These are phyloP conservation scores for Thielaviopsis ethacetica DNA, from an alignment of 2,329 filamentous ascomycete species.

Conservation along the genomic window DNA sequence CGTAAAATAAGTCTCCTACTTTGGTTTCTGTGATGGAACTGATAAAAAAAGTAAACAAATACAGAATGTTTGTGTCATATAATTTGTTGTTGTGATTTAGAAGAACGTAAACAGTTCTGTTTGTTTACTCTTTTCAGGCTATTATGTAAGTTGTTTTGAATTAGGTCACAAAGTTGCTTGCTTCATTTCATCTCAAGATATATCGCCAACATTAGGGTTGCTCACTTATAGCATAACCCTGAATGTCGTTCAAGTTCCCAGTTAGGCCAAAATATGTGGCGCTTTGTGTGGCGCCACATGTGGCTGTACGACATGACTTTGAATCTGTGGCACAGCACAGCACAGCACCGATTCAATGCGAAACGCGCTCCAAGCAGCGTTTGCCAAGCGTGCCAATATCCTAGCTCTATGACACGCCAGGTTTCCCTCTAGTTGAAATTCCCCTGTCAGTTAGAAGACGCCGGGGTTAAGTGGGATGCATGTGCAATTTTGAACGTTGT, in stretches of 20 bases:
- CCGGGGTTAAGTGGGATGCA: background rate
- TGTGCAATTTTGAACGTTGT: background rate
- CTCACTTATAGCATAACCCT: background rate
- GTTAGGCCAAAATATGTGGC: background rate
- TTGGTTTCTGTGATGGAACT: too few relatives aligned
- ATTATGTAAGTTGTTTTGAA: background rate
- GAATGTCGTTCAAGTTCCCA: background rate
- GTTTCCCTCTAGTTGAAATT: background rate
- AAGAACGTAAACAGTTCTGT: background rate
- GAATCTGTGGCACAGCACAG: background rate
- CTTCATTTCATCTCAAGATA: background rate
- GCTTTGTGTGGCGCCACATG: background rate
- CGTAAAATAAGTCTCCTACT: too few relatives aligned
- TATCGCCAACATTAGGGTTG: background rate
- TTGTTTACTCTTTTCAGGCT: background rate
- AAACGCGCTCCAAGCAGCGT: background rate
- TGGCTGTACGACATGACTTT: background rate
- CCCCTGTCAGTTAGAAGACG: background rate
- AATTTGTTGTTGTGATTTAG: too few relatives aligned
- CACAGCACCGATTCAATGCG: background rate
- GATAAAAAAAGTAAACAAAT: too few relatives aligned
- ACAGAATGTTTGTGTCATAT: too few relatives aligned
- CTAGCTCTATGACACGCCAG: background rate
- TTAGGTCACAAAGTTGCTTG: background rate
- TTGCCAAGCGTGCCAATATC: background rate